Evolutionary conservation across 257 asterid species (phyloP), one percentile per base, ranked within the genome.

Genomic region (Fraxinus quadrangulata): DNA sequence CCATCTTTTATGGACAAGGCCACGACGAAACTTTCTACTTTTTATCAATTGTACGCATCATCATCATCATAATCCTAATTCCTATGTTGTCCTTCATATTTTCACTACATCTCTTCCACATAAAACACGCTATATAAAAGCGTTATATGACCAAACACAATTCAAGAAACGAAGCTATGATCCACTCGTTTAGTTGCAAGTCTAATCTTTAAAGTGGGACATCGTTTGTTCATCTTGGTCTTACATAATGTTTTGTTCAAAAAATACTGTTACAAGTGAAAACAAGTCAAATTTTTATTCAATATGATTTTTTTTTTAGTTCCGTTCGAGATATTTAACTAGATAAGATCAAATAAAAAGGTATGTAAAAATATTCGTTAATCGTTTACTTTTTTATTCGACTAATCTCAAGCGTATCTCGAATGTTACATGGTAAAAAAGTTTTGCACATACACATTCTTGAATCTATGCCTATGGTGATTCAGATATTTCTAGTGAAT

Each of bases 1-100:
- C 28, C 66, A 36, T 80, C 63, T 70, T 80, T 77, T 36, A 74
- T 80, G n/a, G 61, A 61, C 80, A 73, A 30, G 16, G 59, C 3
- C 75, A 24, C 75, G 5, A 24, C 33, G 4, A 45, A 40, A 26
- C 42, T 69, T 63, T 73, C 65, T 80, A 56, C 30, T 75, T 80
- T 51, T 14, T 73, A 79, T 51, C 51, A 37, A 13, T 45, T 47
- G 67, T 39, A 63, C 71, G 4, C 14, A 59, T 19, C 34, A 26
- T 26, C 34, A 26, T 26, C 59, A 24, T 59, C 30, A 70, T 70
- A 3, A 51, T 24, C 56, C 34, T 77, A 42, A 3, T 34, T 24
- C 37, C 34, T 69, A 42, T 12, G 74, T 5, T 68, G 75, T 66
- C 69, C 17, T 4, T 23, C 66, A n/a, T 11, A n/a, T 17, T n/a